A percentile compares a stretch with the other conserved stretches of the same genome.
Conservation (phyloP, 148 eudicot genomes). For the Rheum nobile region DNA sequence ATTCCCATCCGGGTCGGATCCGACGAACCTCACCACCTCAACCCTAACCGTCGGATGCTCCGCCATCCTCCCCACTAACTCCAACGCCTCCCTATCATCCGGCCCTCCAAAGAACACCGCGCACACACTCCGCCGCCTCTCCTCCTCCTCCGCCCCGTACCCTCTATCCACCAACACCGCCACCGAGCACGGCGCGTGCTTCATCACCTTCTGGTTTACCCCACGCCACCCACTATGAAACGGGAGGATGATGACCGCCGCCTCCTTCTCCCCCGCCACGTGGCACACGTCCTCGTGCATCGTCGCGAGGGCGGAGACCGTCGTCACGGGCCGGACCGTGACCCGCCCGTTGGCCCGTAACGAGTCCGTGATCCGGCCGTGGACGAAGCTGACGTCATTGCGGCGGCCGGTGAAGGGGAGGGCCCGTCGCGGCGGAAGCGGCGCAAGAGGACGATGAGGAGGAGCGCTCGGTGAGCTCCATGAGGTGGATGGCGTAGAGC, state of each 20-base stretch:
- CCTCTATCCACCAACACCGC: conserved; percentile 64
- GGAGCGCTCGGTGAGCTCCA: conserved; percentile 55
- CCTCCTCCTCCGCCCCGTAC: not conserved
- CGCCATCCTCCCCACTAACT: conserved; percentile 34
- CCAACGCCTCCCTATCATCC: conserved; percentile 42
- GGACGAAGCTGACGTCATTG: not conserved
- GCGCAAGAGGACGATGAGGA: conserved; percentile 51
- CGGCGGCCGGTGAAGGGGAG: conserved; percentile 22
- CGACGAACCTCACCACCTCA: conserved; percentile 18
- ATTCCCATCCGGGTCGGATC: not conserved
- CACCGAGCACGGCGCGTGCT: conserved; percentile 57
- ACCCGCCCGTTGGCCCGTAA: conserved; percentile 37
- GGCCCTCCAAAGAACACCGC: conserved; percentile 59
- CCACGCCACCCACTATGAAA: conserved; percentile 47
- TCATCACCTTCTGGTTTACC: conserved; percentile 42
- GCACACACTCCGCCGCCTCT: conserved; percentile 17
- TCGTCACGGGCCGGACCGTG: conserved; percentile 34
- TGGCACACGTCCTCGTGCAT: conserved; percentile 62
- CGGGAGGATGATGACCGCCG: conserved; percentile 44
- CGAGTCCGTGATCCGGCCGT: conserved; percentile 27
- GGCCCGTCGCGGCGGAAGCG: conserved; percentile 40
- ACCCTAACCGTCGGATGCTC: conserved; percentile 36
- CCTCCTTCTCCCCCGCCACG: conserved; percentile 38
- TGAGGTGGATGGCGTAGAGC: conserved; percentile 47
- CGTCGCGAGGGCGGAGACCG: conserved; percentile 33